phyloP scores from a whole-genome alignment of 2,329 filamentous ascomycete genomes.

The Westerdykella sp. region DNA sequence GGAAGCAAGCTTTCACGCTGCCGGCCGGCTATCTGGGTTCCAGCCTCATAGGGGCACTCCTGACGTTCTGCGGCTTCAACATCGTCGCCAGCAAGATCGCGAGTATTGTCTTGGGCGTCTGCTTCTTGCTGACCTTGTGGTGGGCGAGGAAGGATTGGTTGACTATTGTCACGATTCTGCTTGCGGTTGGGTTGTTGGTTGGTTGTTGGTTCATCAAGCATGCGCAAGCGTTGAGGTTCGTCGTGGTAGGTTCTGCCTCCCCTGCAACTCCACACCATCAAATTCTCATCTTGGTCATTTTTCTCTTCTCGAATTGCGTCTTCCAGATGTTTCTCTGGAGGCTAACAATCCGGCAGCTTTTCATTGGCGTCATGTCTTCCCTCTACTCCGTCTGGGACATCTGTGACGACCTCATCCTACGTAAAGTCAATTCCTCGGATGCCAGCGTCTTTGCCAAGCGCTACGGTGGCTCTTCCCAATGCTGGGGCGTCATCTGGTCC shows the following conservation, averaged over 20 bases:
- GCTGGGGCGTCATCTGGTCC: conserved; percentile 76
- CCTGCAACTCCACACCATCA: not conserved
- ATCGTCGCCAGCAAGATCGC: conserved; percentile 77
- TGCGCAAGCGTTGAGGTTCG: conserved; percentile 65
- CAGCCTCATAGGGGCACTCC: conserved; percentile 66
- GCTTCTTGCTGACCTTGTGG: conserved; percentile 74
- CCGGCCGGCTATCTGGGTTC: conserved; percentile 75
- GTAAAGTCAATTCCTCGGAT: conserved; percentile 75
- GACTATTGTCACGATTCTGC: conserved; percentile 63
- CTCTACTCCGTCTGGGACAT: conserved; percentile 82
- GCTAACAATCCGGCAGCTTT: conserved; percentile 45
- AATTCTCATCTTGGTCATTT: not conserved
- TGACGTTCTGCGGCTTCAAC: conserved; percentile 75
- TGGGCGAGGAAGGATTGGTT: conserved; percentile 76
- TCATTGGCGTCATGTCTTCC: conserved; percentile 76
- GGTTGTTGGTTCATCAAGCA: conserved; percentile 76
- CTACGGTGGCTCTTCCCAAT: conserved; percentile 73
- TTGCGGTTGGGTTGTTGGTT: conserved; percentile 64
- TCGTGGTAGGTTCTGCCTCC: conserved; percentile 49
- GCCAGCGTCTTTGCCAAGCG: conserved; percentile 71
- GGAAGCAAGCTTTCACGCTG: conserved; percentile 62
- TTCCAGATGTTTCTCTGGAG: not conserved
- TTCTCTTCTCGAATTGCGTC: not conserved
- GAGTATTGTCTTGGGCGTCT: conserved; percentile 64
- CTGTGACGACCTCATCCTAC: conserved; percentile 72